These are phyloP conservation scores for Austroboletus novae-zelandiae DNA, from an alignment of 1,284 basidiomycete species.

Conservation along the genomic window DNA sequence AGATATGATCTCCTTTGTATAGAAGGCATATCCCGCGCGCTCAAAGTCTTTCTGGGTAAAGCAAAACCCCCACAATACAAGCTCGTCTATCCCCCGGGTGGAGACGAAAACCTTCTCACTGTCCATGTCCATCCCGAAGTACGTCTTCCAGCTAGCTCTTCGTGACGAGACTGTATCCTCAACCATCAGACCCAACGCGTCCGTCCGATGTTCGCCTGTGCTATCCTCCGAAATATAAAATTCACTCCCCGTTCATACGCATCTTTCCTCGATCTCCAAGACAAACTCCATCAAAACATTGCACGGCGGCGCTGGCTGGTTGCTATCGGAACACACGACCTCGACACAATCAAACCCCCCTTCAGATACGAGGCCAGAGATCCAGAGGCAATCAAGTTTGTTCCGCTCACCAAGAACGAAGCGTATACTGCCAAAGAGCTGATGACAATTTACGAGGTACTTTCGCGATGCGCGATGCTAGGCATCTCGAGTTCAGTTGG, in stretches of 20 bases:
- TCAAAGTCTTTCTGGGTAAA: conserved; percentile 84
- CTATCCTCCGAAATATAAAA: conserved; percentile 85
- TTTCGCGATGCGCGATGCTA: conserved; percentile 14
- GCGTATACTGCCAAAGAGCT: conserved; percentile 68
- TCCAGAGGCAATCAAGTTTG: conserved; percentile 85
- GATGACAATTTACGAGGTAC: conserved; percentile 88
- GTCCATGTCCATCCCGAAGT: conserved; percentile 72
- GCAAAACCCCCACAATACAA: conserved; percentile 71
- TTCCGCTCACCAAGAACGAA: conserved; percentile 65
- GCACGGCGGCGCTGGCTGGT: conserved; percentile 90
- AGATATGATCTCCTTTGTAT: conserved; percentile 98
- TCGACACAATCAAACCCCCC: conserved; percentile 85
- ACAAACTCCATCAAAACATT: conserved; percentile 97
- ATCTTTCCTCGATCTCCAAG: conserved; percentile 97
- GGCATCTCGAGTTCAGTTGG: background rate
- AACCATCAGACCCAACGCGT: conserved; percentile 68
- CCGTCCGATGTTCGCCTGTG: conserved; percentile 89
- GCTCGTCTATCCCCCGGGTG: conserved; percentile 65
- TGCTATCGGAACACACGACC: conserved; percentile 96
- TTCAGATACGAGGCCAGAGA: conserved; percentile 91
- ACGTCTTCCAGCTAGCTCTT: conserved; percentile 21
- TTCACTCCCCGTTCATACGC: conserved; percentile 91
- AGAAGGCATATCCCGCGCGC: conserved; percentile 90
- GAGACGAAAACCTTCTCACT: conserved; percentile 65
- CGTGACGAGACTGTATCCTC: background rate